Evolutionary conservation across 768 basidiomycete genomes (phyloP), one percentile per base, ranked within the genome.

Genomic region (Mycena floridula): DNA sequence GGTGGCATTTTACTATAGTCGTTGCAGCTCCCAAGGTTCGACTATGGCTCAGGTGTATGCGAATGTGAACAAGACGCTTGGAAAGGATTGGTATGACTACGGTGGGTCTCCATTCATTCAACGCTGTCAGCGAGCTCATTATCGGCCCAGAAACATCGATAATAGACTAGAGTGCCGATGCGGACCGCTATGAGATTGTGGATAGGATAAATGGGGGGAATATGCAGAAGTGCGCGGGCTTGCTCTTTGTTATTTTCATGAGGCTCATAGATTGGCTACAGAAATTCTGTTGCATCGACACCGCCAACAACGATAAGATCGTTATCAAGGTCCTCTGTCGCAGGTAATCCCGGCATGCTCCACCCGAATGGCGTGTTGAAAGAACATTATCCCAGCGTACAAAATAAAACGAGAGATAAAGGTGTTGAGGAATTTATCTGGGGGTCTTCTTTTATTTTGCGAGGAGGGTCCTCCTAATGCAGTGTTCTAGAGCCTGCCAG

Each of bases 351-450:
- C n/a, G n/a, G n/a, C n/a, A n/a, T n/a, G n/a, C n/a, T n/a, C n/a
- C n/a, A n/a, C n/a, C n/a, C n/a, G n/a, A n/a, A n/a, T n/a, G n/a
- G n/a, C n/a, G n/a, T n/a, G n/a, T n/a, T n/a, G n/a, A n/a, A n/a
- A n/a, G n/a, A 86, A 86, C 54, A 84, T 84, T 81, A 63, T 28
- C 46, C 55, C 69, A 61, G 75, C 72, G 59, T 76, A 76, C 65
- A 85, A 85, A 68, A 79, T 85, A 59, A 82, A 82, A 64, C 70
- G 83, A 24, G 84, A 86, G 61, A 79, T 86, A 62, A 85, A 85
- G 66, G 79, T 85, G 46, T 63, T 86, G 40, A 74, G 77, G 47
- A 83, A 84, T 59, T 58, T 86, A 22, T 73, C 78, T 7, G 83
- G 84, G 7, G 83, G 81, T 3, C 76, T n/a, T n/a, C n/a, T n/a